Percentiles rank a stretch among this genome's conserved stretches.
Evolutionary conservation across 2,329 filamentous ascomycete species (phyloP).

Genomic region (Cercospora citrullina): DNA sequence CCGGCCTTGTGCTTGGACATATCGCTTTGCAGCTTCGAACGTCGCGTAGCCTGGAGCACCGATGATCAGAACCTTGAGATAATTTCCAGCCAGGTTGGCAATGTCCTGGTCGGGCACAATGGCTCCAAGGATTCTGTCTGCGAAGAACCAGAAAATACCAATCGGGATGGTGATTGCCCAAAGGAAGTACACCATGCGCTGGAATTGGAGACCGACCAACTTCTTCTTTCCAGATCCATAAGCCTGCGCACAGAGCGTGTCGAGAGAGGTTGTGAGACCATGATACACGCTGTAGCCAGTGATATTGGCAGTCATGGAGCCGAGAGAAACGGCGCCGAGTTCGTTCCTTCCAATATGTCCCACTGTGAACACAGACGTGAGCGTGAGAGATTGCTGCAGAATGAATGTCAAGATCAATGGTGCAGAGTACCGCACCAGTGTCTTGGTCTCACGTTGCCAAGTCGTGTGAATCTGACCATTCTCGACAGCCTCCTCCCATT

Average conservation of each 20-base stretch:
- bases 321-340: conserved; percentile 50
- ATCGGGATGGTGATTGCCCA: conserved; percentile 72
- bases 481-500: conserved; percentile 83
- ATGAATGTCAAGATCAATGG: conserved; percentile 51
- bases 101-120: conserved; percentile 73
- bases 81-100: conserved; percentile 69
- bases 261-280: conserved; percentile 81
- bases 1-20: conserved; percentile 82
- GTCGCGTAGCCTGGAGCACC: conserved; percentile 74
- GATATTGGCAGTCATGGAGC: conserved; percentile 52
- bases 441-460: conserved; percentile 86
- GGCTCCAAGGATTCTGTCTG: conserved; percentile 60
- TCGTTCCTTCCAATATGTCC: conserved; percentile 52
- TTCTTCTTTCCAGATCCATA: conserved; percentile 89
- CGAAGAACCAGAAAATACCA: conserved; percentile 67
- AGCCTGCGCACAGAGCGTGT: conserved; percentile 90
- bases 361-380: conserved; percentile 52
- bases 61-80: conserved; percentile 67
- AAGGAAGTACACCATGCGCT: conserved; percentile 78
- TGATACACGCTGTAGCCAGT: conserved; percentile 52
- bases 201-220: conserved; percentile 79
- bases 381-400: conserved; percentile 51
- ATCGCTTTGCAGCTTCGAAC: conserved; percentile 82
- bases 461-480: conserved; percentile 82
- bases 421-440: conserved; percentile 56